These are phyloP conservation scores for Gaultheria prostrata DNA, from an alignment of 148 eudicot genomes.

Conservation along the genomic window DNA sequence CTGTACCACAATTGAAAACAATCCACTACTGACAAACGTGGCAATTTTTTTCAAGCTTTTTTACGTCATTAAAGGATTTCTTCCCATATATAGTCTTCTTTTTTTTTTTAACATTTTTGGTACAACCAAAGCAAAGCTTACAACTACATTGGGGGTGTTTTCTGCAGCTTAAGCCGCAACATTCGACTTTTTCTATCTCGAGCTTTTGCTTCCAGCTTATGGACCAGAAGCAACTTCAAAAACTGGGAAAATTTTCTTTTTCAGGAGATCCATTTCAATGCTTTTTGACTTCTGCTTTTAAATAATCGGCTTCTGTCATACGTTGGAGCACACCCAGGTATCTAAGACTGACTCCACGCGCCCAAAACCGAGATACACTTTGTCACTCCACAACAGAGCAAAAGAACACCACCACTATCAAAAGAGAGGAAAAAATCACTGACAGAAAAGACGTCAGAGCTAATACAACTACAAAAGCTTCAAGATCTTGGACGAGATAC, in stretches of 20 bases:
- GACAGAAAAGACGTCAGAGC: not conserved
- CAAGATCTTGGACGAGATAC: not conserved
- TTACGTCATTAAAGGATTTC: too few species aligned
- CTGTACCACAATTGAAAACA: not conserved
- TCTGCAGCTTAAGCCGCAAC: not conserved
- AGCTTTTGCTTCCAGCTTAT: not conserved
- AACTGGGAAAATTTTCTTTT: not conserved
- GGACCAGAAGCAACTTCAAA: not conserved
- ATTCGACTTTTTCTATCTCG: not conserved
- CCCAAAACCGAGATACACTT: not conserved
- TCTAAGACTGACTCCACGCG: not conserved
- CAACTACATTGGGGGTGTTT: not conserved
- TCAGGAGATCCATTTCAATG: not conserved
- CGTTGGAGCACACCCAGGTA: not conserved
- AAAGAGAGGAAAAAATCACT: not conserved
- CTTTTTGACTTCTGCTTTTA: not conserved
- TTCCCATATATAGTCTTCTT: not conserved
- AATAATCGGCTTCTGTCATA: not conserved
- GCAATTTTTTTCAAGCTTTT: not conserved
- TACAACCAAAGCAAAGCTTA: not conserved
- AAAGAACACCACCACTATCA: not conserved
- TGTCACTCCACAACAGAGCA: not conserved
- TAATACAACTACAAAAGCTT: not conserved
- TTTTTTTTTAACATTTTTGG: not conserved
- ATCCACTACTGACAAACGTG: not conserved